phyloP scores from a whole-genome alignment of 2,329 filamentous ascomycete genomes.

The Trichophyton rubrum region DNA sequence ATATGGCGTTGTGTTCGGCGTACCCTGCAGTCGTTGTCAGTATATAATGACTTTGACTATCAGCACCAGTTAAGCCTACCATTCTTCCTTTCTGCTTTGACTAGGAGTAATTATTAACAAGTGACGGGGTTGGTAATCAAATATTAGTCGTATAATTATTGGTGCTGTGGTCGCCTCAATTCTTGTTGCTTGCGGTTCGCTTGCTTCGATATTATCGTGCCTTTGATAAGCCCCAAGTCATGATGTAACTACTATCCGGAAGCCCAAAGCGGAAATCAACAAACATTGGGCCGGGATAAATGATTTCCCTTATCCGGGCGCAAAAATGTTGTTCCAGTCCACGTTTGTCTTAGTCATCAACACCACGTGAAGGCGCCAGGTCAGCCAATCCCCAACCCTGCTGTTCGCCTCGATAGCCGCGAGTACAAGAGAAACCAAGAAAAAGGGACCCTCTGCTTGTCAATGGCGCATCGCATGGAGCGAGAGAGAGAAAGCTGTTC shows the following conservation, averaged over 20 bases:
- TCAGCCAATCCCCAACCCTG: background rate
- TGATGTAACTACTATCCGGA: background rate
- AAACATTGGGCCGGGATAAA: background rate
- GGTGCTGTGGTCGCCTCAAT: too few relatives aligned
- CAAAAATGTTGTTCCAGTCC: background rate
- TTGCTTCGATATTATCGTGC: background rate
- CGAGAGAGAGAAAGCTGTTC: background rate
- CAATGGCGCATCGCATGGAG: background rate
- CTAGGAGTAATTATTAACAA: too few relatives aligned
- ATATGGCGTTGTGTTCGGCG: conserved; percentile 48
- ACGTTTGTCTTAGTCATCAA: background rate
- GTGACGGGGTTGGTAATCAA: too few relatives aligned
- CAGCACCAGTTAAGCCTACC: background rate
- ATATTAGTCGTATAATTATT: too few relatives aligned
- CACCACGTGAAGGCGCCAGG: background rate
- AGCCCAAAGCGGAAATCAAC: background rate
- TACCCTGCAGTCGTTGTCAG: conserved; percentile 17
- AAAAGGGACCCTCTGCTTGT: background rate
- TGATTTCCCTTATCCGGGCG: background rate
- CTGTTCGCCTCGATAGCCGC: background rate
- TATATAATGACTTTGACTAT: background rate
- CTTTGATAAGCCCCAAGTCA: background rate
- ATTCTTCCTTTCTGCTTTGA: background rate
- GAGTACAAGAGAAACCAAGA: background rate
- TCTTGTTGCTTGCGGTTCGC: too few relatives aligned